Evolutionary conservation across 805 yeast genomes (phyloP).

Genomic region (Wickerhamomyces xylosicus): DNA sequence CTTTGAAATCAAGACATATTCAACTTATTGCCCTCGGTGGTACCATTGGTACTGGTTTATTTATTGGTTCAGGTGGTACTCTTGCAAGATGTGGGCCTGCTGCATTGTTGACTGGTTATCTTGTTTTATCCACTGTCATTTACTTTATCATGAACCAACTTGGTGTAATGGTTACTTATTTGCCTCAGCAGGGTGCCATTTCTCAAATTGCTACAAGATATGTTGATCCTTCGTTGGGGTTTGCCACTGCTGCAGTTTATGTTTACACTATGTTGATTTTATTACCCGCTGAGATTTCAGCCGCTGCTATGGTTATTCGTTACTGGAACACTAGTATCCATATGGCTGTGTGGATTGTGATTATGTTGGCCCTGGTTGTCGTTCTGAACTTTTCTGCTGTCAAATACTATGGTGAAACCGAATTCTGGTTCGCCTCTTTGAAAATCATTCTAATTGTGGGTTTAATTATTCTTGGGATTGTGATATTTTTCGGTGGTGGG

Average conservation of each 20-base stretch:
- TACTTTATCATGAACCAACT: slow-evolving; percentile 55
- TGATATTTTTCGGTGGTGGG: slow-evolving; percentile 58
- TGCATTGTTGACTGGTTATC: slow-evolving; percentile 48
- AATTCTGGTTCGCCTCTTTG: slow-evolving; percentile 46
- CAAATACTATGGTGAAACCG: slow-evolving; percentile 19
- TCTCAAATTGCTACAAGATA: slow-evolving; percentile 51
- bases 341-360: slow-evolving; percentile 48
- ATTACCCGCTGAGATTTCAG: slow-evolving; percentile 39
- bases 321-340: slow-evolving; percentile 57
- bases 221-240: slow-evolving; percentile 19
- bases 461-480: slow-evolving; percentile 42
- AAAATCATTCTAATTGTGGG: slow-evolving; percentile 60
- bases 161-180: slow-evolving; percentile 59
- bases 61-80: slow-evolving; percentile 63
- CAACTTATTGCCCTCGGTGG: slow-evolving; percentile 82
- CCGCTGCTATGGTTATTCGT: slow-evolving; percentile 39
- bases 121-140: slow-evolving; percentile 52
- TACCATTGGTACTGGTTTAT: slow-evolving; percentile 75
- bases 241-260: slow-evolving; percentile 22
- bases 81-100: slow-evolving; percentile 68
- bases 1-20: slow-evolving; percentile 53
- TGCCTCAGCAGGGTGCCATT: slow-evolving; percentile 46
- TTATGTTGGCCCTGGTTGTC: slow-evolving; percentile 38
- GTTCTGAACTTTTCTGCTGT: slow-evolving; percentile 46
- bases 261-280: slow-evolving; percentile 17